Percentiles rank a stretch among this genome's conserved stretches.
Evolutionary conservation across 148 eudicot genomes (phyloP).

Genomic region (Silene uniflora): DNA sequence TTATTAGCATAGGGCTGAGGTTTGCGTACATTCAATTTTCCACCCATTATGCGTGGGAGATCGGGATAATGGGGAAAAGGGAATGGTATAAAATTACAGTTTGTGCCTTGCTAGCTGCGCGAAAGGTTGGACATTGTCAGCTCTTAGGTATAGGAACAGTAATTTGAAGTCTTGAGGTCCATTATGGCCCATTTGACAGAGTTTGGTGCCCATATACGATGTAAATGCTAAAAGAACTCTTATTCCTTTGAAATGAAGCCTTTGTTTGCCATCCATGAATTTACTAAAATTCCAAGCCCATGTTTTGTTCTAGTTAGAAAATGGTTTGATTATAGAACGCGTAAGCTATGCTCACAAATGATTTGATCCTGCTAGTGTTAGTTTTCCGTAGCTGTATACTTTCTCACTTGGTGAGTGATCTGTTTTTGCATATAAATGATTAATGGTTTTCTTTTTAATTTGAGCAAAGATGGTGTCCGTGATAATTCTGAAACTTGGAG

Average conservation of each 20-base stretch:
- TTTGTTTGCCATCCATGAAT: background rate
- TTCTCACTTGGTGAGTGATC: conserved; percentile 4
- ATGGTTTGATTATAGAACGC: background rate
- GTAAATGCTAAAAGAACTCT: background rate
- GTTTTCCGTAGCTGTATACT: background rate
- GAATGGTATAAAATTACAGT: too few relatives aligned
- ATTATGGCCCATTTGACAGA: background rate
- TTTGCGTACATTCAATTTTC: too few relatives aligned
- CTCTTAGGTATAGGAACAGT: too few relatives aligned
- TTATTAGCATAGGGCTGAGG: too few relatives aligned
- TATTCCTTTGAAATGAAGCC: background rate
- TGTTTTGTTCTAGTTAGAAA: background rate
- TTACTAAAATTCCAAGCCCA: background rate
- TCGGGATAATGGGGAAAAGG: too few relatives aligned
- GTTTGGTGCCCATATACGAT: background rate
- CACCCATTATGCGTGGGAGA: too few relatives aligned
- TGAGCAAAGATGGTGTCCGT: conserved; percentile 23
- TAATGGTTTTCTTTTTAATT: background rate
- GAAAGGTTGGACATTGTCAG: too few relatives aligned
- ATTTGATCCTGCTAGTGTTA: background rate
- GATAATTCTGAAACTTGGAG: conserved; percentile 17
- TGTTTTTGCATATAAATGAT: background rate
- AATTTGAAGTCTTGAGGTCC: background rate
- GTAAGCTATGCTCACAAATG: background rate
- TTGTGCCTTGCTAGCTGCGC: too few relatives aligned